phyloP scores from a whole-genome alignment of 1,139 yeast species.

The Tardiomyces depauwii region DNA sequence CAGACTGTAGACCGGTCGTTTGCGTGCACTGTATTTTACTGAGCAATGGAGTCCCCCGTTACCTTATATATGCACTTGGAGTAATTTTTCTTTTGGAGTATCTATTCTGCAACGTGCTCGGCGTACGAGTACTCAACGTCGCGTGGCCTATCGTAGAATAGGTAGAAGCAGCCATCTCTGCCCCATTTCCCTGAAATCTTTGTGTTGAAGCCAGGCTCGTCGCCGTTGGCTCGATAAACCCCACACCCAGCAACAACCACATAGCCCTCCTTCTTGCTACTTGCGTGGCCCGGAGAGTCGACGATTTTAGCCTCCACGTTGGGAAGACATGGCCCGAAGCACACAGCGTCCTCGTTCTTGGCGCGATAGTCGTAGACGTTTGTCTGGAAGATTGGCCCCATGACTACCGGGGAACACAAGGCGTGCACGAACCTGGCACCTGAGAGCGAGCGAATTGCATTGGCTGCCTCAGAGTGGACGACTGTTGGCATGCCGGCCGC shows the following conservation, averaged over 20 bases:
- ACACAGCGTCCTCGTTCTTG: constrained; percentile 11
- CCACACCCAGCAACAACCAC: constrained; percentile 1
- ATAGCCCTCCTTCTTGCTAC: not conserved
- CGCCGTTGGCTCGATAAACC: not conserved
- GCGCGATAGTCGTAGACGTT: constrained; percentile 26
- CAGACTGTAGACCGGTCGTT: not conserved
- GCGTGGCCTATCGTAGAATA: constrained; percentile 1
- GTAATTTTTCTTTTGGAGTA: no score
- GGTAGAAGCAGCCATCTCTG: constrained; percentile 5
- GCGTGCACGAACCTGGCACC: constrained; percentile 27
- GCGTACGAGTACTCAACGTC: not conserved
- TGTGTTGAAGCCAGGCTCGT: not conserved
- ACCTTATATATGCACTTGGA: no score
- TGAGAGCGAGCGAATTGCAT: constrained; percentile 20
- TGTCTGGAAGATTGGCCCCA: constrained; percentile 28
- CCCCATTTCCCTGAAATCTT: not conserved
- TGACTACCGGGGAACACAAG: constrained; percentile 19
- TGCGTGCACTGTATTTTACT: not conserved
- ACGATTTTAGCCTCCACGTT: constrained; percentile 18
- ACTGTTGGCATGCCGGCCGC: constrained; percentile 3
- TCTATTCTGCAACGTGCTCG: not conserved
- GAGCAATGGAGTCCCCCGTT: no score
- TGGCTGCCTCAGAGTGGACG: not conserved
- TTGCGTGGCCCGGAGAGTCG: not conserved
- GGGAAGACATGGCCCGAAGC: constrained; percentile 27